Evolutionary conservation across 2,329 filamentous ascomycete species (phyloP).

Genomic region (Mycosphaerella arachidis): DNA sequence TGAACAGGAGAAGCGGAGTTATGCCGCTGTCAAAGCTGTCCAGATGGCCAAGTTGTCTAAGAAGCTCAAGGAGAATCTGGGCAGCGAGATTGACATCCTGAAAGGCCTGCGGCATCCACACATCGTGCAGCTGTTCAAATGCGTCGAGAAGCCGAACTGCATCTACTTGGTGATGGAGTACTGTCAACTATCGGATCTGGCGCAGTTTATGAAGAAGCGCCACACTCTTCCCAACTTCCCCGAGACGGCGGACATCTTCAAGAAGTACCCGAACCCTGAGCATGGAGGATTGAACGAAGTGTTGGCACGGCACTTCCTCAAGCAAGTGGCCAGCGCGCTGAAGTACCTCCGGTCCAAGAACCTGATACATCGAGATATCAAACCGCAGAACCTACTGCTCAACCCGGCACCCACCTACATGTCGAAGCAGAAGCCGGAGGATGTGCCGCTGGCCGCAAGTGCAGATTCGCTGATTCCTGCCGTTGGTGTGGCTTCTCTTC

Average conservation of each 20-base stretch:
- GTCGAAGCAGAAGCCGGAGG: constrained; percentile 55
- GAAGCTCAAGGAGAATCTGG: constrained; percentile 94
- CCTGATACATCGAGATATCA: constrained; percentile 93
- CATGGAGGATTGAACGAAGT: constrained; percentile 92
- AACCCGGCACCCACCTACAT: constrained; percentile 74
- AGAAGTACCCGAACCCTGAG: constrained; percentile 81
- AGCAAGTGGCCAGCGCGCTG: constrained; percentile 88
- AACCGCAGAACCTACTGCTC: constrained; percentile 90
- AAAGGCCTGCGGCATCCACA: constrained; percentile 92
- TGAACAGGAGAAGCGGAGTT: constrained; percentile 66
- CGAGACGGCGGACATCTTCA: constrained; percentile 82
- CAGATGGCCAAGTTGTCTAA: constrained; percentile 85
- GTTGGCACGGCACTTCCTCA: constrained; percentile 91
- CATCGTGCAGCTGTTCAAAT: constrained; percentile 93
- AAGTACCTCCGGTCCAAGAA: constrained; percentile 80
- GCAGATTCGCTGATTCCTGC: constrained; percentile 76
- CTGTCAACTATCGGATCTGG: constrained; percentile 90
- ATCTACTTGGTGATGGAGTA: constrained; percentile 99
- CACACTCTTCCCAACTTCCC: constrained; percentile 74
- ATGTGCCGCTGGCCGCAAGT: constrained; percentile 71
- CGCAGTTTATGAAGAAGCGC: constrained; percentile 92
- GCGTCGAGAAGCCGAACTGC: constrained; percentile 76
- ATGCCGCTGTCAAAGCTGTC: constrained; percentile 95
- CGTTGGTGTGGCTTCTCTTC: constrained; percentile 75
- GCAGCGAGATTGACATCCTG: constrained; percentile 91